A percentile compares a stretch with the other conserved stretches of the same genome.
Conservation (phyloP, 495 filamentous ascomycete genomes). For the Penicillium atrosanguineum region DNA sequence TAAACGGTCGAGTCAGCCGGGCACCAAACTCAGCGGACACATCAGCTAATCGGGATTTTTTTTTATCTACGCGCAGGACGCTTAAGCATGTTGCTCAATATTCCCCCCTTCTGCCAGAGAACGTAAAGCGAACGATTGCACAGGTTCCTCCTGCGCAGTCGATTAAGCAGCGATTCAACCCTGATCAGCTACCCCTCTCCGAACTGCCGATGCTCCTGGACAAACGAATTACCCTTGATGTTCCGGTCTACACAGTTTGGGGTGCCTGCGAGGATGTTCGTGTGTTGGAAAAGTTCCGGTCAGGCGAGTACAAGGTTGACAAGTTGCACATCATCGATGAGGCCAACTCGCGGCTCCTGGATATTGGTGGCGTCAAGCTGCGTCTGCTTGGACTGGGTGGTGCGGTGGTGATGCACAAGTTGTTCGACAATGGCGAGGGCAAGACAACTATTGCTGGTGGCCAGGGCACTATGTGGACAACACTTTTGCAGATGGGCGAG, state of each 20-base stretch:
- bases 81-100: conserved; percentile 98
- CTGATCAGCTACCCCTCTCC: conserved; percentile 86
- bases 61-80: conserved; percentile 58
- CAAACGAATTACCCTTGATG: conserved; percentile 82
- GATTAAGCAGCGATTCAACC: conserved; percentile 78
- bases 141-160: conserved; percentile 56
- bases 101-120: conserved; percentile 86
- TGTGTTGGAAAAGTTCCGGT: conserved; percentile 96
- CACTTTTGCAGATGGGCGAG: conserved; percentile 96
- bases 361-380: conserved; percentile 94
- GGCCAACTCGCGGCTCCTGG: conserved; percentile 88
- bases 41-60: conserved; percentile 20
- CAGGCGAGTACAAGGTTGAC: conserved; percentile 95
- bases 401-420: conserved; percentile 99
- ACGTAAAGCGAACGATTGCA: conserved; percentile 82
- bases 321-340: conserved; percentile 99
- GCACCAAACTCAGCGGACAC: not conserved
- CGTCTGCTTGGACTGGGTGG: conserved; percentile 91
- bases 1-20: conserved; percentile 1
- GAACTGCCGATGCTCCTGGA: conserved; percentile 90
- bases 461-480: conserved; percentile 99
- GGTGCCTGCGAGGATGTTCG: conserved; percentile 98
- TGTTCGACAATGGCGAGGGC: conserved; percentile 98
- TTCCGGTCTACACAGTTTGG: conserved; percentile 99
- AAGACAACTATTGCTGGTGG: conserved; percentile 97